Evolutionary conservation across 768 basidiomycete species (phyloP).

Genomic region (Amanita inopinata): DNA sequence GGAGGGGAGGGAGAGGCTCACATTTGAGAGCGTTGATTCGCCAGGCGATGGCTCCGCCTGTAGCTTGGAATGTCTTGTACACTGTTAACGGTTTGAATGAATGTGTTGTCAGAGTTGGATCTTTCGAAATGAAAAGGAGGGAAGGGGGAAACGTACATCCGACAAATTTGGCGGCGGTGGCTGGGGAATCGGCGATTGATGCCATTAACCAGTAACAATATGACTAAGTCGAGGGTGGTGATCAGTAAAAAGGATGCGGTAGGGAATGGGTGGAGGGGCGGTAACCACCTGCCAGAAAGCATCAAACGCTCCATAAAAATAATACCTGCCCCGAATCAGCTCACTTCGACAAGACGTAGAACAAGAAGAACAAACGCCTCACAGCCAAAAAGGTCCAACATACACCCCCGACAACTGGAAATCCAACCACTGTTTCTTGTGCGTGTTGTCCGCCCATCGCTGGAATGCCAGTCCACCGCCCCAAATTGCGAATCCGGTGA

Average conservation of each 20-base stretch:
- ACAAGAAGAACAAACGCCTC: constrained; percentile 2
- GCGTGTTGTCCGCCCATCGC: constrained; percentile 17
- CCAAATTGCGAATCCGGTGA: constrained; percentile 20
- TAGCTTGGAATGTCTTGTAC: constrained; percentile 21
- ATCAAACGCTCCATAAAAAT: constrained; percentile 22
- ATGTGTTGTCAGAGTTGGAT: too few relatives aligned
- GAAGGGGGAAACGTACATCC: constrained; percentile 13
- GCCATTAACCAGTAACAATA: constrained; percentile 24
- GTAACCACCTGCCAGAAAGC: constrained; percentile 21
- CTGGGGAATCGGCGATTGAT: constrained; percentile 17
- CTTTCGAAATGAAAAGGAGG: neutral
- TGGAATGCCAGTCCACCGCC: constrained; percentile 21
- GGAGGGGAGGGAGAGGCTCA: constrained; percentile 7
- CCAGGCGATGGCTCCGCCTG: constrained; percentile 22
- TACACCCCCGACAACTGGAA: constrained; percentile 15
- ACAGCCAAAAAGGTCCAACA: constrained; percentile 22
- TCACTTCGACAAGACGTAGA: neutral
- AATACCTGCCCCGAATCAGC: constrained; percentile 16
- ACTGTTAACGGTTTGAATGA: too few relatives aligned
- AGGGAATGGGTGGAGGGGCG: neutral
- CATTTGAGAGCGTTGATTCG: constrained; percentile 21
- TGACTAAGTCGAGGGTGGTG: constrained; percentile 11
- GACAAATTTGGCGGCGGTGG: constrained; percentile 20
- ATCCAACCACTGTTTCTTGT: constrained; percentile 20
- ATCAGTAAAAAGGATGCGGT: neutral